Base-by-base conservation (phyloP, 2,329 filamentous ascomycete genomes). In the Mycosphaerella sp. region DNA sequence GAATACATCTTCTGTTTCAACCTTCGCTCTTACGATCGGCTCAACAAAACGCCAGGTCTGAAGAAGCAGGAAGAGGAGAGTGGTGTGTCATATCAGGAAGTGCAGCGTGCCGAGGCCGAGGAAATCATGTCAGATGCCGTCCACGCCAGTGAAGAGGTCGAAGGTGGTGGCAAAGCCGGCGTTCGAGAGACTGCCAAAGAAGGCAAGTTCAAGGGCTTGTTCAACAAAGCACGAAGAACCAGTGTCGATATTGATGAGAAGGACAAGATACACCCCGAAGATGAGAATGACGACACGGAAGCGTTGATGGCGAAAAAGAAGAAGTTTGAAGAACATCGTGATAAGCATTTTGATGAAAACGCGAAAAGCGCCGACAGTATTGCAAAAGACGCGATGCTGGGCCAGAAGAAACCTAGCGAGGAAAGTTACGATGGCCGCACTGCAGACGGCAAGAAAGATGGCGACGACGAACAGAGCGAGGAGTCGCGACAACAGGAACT, bases 1-100 rank as follows among this genome's bases (percentile, higher is more conserved):
- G 73, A 96, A 56, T 81, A 97, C 71, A 84, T 98, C 32, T 96
- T 95, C 72, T 80, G 95, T 66, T 98, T 97, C 78, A 97, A 97
- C 62, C 75, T 98, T 40, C 82, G 93, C 17, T 90, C 87, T 1
- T 98, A 95, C 67, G 93, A 97, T 69, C 87, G 93, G 11, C 78
- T 98, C 56, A 95, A 95, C 72, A 86, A 86, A 62, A 95, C 89
- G 0, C 80, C 83, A 0, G 80, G 78, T 0, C 78, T 96, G 39
- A 80, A 82, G 62, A 80, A 86, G 63, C 83, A 87, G 54, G 91
- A 96, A 68, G 80, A 90, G 66, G 79, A 86, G 63, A 87, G 90
- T 0, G 92, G 89, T 0, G 82, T 96, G 48, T 84, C 80, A 47
- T 96, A 96, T 66, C 82, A 89, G 67, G 84, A 95, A 51, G 83